These are phyloP conservation scores for Funneliformis caledonium DNA, from an alignment of 371 early-diverging fungal genomes.

Conservation along the genomic window DNA sequence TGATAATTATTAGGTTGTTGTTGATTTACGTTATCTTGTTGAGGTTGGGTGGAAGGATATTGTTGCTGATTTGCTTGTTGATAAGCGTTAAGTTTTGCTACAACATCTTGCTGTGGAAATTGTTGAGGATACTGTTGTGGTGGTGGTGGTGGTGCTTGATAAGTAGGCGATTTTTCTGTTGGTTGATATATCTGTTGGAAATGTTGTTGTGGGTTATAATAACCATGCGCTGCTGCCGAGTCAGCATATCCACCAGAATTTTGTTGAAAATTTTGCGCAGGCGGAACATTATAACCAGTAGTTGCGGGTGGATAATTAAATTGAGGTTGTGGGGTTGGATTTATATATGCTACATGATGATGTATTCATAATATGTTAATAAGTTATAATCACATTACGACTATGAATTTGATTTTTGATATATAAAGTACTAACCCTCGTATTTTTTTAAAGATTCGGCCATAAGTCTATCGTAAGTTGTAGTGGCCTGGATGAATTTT, in stretches of 20 bases:
- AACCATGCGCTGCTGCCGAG: no score
- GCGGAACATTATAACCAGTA: neutral
- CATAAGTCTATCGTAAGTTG: constrained; percentile 58
- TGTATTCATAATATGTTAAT: neutral
- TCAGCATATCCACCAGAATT: no score
- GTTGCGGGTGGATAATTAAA: neutral
- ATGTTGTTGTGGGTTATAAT: no score
- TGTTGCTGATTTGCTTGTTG: neutral
- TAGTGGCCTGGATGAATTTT: constrained; percentile 58
- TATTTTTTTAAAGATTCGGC: constrained; percentile 57
- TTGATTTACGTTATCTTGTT: neutral
- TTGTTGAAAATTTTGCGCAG: neutral
- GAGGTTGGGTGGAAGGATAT: neutral
- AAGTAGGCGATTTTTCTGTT: neutral
- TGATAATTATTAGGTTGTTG: neutral
- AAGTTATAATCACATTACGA: neutral
- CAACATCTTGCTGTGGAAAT: neutral
- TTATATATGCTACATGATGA: no score
- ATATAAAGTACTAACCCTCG: constrained; percentile 38
- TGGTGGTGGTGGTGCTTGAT: neutral
- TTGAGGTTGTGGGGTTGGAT: no score
- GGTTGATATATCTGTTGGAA: neutral
- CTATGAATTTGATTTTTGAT: neutral
- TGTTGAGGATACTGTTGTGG: neutral
- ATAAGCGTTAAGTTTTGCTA: neutral